These are phyloP conservation scores for Moricandia arvensis DNA, from an alignment of 345 rosid species.

Conservation along the genomic window DNA sequence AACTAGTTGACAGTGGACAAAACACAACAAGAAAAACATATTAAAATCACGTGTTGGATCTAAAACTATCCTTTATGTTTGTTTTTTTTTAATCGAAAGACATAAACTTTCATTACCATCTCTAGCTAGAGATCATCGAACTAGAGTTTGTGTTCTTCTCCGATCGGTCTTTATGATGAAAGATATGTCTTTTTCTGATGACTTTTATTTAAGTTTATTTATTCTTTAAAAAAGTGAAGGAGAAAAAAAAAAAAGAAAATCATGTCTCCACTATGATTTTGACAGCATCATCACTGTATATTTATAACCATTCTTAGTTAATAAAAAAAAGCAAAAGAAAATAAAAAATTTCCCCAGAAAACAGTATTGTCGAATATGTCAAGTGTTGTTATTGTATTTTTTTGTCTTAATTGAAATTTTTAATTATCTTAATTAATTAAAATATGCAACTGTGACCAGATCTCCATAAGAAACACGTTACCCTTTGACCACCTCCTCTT, in stretches of 20 bases:
- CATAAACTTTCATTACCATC: background rate
- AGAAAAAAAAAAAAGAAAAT: too few relatives aligned
- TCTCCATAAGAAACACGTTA: slow-evolving; percentile 41
- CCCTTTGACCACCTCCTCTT: slow-evolving; percentile 40
- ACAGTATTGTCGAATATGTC: background rate
- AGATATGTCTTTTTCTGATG: background rate
- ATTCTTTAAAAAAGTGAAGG: background rate
- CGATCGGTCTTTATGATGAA: background rate
- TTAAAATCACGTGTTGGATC: background rate
- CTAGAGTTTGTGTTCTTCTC: background rate
- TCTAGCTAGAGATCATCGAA: slow-evolving; percentile 7
- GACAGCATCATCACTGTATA: slow-evolving; percentile 17
- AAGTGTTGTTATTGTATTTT: slow-evolving; percentile 23
- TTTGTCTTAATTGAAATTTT: background rate
- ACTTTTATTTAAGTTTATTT: background rate
- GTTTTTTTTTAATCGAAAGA: background rate
- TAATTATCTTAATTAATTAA: background rate
- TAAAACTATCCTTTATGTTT: background rate
- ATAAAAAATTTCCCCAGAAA: background rate
- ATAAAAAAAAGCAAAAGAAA: background rate
- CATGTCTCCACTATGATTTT: slow-evolving; percentile 30
- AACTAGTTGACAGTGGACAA: too few relatives aligned
- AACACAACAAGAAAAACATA: too few relatives aligned
- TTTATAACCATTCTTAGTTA: background rate
- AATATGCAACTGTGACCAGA: slow-evolving; percentile 13